Percentiles rank a stretch among this genome's conserved stretches.
Conservation (phyloP, 1,284 basidiomycete species). For the Ceratobasidium sp. region DNA sequence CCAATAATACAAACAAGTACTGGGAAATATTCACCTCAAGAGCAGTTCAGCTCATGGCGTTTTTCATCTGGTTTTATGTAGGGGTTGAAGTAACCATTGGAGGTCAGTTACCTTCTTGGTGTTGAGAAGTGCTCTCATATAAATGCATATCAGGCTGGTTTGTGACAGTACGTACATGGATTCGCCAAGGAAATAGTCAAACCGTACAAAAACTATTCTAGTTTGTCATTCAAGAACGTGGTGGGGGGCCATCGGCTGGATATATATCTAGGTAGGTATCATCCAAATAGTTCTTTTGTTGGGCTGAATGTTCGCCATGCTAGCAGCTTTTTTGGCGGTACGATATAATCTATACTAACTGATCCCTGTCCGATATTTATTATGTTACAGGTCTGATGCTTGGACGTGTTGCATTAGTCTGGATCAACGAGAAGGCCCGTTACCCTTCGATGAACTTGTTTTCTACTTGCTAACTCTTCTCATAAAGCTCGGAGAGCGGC, state of each 20-base stretch:
- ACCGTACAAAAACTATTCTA: not conserved
- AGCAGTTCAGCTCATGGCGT: constrained; percentile 50
- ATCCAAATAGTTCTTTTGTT: not conserved
- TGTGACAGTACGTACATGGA: constrained; percentile 1
- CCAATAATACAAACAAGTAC: constrained; percentile 16
- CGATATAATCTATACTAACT: not conserved
- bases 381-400: constrained; percentile 52
- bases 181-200: not conserved
- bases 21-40: constrained; percentile 44
- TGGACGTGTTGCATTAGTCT: constrained; percentile 54
- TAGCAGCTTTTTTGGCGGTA: constrained; percentile 41
- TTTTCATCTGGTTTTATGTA: constrained; percentile 52
- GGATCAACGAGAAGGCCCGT: constrained; percentile 53
- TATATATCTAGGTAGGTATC: constrained; percentile 55
- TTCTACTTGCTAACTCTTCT: not conserved
- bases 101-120: constrained; percentile 23
- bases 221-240: constrained; percentile 53
- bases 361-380: not conserved
- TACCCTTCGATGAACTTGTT: no score
- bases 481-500: constrained; percentile 49
- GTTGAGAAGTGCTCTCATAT: not conserved
- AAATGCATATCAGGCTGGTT: constrained; percentile 18
- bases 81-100: constrained; percentile 53
- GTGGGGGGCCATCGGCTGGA: constrained; percentile 56
- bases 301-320: not conserved